phyloP scores from a whole-genome alignment of 2,329 filamentous ascomycete species.

The Aschersonia sp. region DNA sequence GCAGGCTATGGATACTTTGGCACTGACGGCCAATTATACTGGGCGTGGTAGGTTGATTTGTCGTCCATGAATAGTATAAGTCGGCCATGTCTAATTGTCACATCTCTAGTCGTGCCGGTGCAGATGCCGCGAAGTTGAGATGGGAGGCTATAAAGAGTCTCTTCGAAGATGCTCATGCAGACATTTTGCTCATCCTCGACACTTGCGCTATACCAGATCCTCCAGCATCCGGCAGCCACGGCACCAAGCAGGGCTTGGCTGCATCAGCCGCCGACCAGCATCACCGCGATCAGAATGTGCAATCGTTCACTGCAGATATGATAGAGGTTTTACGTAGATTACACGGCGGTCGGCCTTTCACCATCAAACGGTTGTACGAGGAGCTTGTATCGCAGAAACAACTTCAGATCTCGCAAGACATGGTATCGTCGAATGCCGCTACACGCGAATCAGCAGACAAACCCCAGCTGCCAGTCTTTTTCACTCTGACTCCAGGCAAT shows the following conservation, averaged over 20 bases:
- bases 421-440: constrained; percentile 29
- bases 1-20: constrained; percentile 44
- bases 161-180: constrained; percentile 47
- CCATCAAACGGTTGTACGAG: constrained; percentile 39
- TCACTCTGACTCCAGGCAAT: constrained; percentile 39
- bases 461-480: constrained; percentile 32
- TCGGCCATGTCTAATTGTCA: constrained; percentile 20
- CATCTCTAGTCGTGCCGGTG: constrained; percentile 33
- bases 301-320: constrained; percentile 43
- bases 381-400: constrained; percentile 33
- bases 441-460: constrained; percentile 15
- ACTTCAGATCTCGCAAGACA: constrained; percentile 26
- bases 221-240: constrained; percentile 33
- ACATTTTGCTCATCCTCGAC: constrained; percentile 48
- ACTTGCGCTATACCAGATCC: constrained; percentile 42
- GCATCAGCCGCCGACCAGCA: constrained; percentile 39
- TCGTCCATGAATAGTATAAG: constrained; percentile 11
- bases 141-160: constrained; percentile 49
- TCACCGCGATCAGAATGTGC: constrained; percentile 26
- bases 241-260: constrained; percentile 47
- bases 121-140: constrained; percentile 45
- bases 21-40: constrained; percentile 47
- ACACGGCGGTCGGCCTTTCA: constrained; percentile 38
- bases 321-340: constrained; percentile 40
- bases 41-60: constrained; percentile 38